A percentile compares a stretch with the other conserved stretches of the same genome.
Evolutionary conservation across 1,139 yeast species (phyloP).

Genomic region (Groenewaldozyma auringiensis): DNA sequence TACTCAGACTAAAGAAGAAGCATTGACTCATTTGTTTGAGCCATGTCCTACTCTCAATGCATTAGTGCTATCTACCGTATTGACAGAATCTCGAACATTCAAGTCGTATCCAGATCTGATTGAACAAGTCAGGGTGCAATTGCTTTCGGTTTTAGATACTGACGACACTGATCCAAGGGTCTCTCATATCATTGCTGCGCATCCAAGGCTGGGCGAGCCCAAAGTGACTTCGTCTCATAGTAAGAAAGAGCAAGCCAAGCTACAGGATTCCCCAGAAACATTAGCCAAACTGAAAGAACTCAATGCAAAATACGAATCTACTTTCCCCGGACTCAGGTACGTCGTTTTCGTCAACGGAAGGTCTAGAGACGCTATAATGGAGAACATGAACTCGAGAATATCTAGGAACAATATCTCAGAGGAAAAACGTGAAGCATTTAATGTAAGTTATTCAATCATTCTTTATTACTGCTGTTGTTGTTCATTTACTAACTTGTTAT

Average conservation of each 20-base stretch:
- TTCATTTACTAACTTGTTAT: too few species aligned
- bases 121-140: constrained; percentile 38
- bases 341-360: constrained; percentile 92
- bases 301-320: constrained; percentile 56
- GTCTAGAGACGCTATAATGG: constrained; percentile 55
- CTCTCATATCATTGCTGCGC: constrained; percentile 53
- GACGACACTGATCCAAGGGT: constrained; percentile 24
- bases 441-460: constrained; percentile 29
- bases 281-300: constrained; percentile 46
- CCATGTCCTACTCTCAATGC: constrained; percentile 50
- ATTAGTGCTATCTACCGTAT: constrained; percentile 36
- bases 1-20: constrained; percentile 23
- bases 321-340: constrained; percentile 75
- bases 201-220: constrained; percentile 75
- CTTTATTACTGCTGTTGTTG: not conserved
- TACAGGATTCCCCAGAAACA: constrained; percentile 40
- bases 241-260: constrained; percentile 58
- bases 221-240: constrained; percentile 56
- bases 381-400: constrained; percentile 57
- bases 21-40: constrained; percentile 56
- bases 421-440: constrained; percentile 62
- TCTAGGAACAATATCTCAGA: constrained; percentile 40
- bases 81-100: constrained; percentile 1
- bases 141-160: constrained; percentile 32
- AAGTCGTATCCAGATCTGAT: constrained; percentile 43